Percentiles rank a stretch among this genome's conserved stretches.
Evolutionary conservation across 805 yeast species (phyloP).

Genomic region (Zygosaccharomyces rouxii): DNA sequence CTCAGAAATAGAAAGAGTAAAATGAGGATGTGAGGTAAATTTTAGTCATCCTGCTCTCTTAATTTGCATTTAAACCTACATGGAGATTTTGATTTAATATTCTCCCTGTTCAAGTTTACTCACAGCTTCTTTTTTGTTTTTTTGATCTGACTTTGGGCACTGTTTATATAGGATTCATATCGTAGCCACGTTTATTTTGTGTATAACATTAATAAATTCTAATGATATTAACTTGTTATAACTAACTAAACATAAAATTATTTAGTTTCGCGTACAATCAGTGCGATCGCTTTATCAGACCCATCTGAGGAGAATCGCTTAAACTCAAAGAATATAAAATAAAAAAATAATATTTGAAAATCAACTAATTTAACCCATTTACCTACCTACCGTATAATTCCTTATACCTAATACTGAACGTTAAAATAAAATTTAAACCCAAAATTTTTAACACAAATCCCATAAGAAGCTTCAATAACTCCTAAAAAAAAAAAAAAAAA

Average conservation of each 20-base stretch:
- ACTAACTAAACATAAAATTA: not conserved
- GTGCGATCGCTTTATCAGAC: not conserved
- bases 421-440: conserved; percentile 2
- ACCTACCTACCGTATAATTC: not conserved
- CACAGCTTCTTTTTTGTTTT: too few species aligned
- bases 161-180: not conserved
- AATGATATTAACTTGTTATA: not conserved
- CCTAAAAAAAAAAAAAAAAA: not conserved
- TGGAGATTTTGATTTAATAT: not conserved
- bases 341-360: not conserved
- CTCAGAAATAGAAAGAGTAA: conserved; percentile 4
- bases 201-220: not conserved
- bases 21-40: not conserved
- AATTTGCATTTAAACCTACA: not conserved
- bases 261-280: not conserved
- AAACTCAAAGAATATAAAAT: not conserved
- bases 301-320: conserved; percentile 4
- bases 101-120: too few species aligned
- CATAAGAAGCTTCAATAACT: not conserved
- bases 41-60: not conserved
- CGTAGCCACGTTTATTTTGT: not conserved
- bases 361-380: not conserved
- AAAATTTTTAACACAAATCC: too few species aligned
- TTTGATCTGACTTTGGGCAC: too few species aligned
- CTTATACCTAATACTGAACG: not conserved